Evolutionary conservation across 352 stramenopile species (phyloP).

Genomic region (Phytophthora pisi): DNA sequence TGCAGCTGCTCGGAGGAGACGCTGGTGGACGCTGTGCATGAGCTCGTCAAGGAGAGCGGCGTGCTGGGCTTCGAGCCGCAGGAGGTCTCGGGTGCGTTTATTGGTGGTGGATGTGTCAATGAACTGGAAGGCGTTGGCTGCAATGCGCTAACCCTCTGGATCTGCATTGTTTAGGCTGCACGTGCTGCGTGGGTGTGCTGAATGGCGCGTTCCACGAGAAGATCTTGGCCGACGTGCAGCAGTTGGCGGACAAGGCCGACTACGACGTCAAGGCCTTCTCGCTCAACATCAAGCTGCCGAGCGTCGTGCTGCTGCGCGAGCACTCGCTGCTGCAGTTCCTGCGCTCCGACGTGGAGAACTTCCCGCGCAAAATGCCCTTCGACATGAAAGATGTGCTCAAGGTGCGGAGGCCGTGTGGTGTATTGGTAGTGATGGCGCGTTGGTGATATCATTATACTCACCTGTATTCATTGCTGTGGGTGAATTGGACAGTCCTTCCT

Average conservation of each 20-base stretch:
- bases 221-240: slow-evolving; percentile 48
- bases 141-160: background rate
- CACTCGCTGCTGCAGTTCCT: slow-evolving; percentile 76
- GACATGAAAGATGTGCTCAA: slow-evolving; percentile 86
- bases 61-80: slow-evolving; percentile 21
- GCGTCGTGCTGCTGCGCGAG: slow-evolving; percentile 77
- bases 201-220: slow-evolving; percentile 49
- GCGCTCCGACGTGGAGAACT: slow-evolving; percentile 39
- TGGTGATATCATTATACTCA: slow-evolving; percentile 3
- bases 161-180: slow-evolving; percentile 46
- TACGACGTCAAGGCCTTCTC: slow-evolving; percentile 78
- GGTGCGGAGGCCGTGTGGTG: slow-evolving; percentile 27
- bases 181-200: slow-evolving; percentile 74
- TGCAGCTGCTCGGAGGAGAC: slow-evolving; percentile 39
- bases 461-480: slow-evolving; percentile 1
- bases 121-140: background rate
- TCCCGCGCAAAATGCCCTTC: slow-evolving; percentile 42
- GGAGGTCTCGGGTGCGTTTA: slow-evolving; percentile 27
- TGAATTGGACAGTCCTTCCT: slow-evolving; percentile 46
- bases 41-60: slow-evolving; percentile 29
- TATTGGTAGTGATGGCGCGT: background rate
- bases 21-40: slow-evolving; percentile 30
- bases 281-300: slow-evolving; percentile 84
- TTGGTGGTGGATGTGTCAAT: background rate
- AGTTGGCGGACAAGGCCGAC: slow-evolving; percentile 39